Conservation (phyloP, 192 early-diverging fungal genomes). For the Coemansia aciculifera region DNA sequence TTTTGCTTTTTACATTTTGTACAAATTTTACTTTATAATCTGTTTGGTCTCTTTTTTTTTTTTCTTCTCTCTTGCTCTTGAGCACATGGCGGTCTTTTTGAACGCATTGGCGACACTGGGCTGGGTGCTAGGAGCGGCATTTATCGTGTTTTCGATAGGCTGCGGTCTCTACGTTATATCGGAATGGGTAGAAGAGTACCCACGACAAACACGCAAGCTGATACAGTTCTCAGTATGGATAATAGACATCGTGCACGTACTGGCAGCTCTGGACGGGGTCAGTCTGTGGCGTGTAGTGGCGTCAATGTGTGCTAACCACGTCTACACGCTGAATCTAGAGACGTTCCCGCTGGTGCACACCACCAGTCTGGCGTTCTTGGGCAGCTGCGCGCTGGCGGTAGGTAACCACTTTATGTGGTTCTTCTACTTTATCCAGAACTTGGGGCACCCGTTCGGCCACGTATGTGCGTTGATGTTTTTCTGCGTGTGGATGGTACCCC, state of each 20-base stretch:
- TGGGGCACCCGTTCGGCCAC: conserved; percentile 71
- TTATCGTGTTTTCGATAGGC: conserved; percentile 43
- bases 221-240: conserved; percentile 48
- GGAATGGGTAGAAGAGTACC: conserved; percentile 52
- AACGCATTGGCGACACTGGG: conserved; percentile 21
- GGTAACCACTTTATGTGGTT: conserved; percentile 96
- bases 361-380: conserved; percentile 70
- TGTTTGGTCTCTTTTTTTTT: neutral
- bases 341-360: conserved; percentile 85
- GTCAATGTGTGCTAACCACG: conserved; percentile 72
- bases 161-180: conserved; percentile 51
- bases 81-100: conserved; percentile 22
- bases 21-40: conserved; percentile 1
- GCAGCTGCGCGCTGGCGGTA: conserved; percentile 80
- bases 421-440: conserved; percentile 75
- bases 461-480: conserved; percentile 92
- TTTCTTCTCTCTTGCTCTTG: neutral
- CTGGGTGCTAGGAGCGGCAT: conserved; percentile 25
- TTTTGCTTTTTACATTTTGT: neutral
- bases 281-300: conserved; percentile 69
- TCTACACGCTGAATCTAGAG: conserved; percentile 78
- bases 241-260: conserved; percentile 67
- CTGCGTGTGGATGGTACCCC: conserved; percentile 92
- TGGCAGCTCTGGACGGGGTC: conserved; percentile 78
- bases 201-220: conserved; percentile 32